Evolutionary conservation across 257 asterid species (phyloP).

Genomic region (Henckelia pumila): DNA sequence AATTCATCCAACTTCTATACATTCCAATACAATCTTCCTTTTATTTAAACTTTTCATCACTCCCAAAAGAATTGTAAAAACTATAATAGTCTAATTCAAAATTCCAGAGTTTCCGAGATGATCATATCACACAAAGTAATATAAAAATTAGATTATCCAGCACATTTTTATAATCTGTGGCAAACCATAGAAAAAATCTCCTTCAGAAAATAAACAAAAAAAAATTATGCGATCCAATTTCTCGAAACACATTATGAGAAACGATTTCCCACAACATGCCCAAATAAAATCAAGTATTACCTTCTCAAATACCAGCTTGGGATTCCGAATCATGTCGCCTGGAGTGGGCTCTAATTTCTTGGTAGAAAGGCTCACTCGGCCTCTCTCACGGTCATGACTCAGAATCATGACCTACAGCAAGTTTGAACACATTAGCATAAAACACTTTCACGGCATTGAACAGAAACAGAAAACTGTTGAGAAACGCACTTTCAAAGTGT

Average conservation of each 20-base stretch:
- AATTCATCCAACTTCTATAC: neutral
- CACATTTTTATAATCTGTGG: neutral
- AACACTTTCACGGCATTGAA: neutral
- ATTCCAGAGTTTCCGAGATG: neutral
- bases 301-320: slow-evolving; percentile 91
- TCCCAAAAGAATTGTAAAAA: neutral
- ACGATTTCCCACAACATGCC: neutral
- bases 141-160: neutral
- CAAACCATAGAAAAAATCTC: neutral
- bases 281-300: slow-evolving; percentile 30
- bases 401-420: slow-evolving; percentile 80
- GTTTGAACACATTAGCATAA: slow-evolving; percentile 23
- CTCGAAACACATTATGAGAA: neutral
- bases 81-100: neutral
- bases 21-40: neutral
- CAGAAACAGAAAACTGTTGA: slow-evolving; percentile 4
- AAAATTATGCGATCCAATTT: too few species aligned
- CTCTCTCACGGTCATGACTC: slow-evolving; percentile 99
- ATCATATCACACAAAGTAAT: neutral
- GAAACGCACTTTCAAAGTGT: slow-evolving; percentile 69
- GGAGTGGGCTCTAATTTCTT: slow-evolving; percentile 99
- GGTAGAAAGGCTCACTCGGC: slow-evolving; percentile 91
- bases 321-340: slow-evolving; percentile 98
- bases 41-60: neutral
- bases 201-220: neutral